Conservation (phyloP, 75 land plant genomes). For the Cunninghamia lanceolata region DNA sequence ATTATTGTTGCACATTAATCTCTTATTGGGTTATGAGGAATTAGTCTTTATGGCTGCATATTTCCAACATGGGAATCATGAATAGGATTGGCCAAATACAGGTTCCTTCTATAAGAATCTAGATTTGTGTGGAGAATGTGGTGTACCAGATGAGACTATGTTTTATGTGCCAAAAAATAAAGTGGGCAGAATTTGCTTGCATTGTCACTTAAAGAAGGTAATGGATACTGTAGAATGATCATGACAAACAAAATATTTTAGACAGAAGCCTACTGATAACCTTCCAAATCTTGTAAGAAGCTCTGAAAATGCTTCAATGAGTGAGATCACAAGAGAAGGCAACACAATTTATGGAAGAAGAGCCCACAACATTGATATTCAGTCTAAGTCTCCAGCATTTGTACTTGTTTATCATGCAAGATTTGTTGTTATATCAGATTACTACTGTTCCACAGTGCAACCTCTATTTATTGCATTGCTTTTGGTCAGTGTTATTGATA, state of each 20-base stretch:
- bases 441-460: constrained; percentile 1
- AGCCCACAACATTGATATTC: too few relatives aligned
- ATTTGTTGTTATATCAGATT: background rate
- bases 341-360: too few relatives aligned
- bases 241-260: background rate
- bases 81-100: too few relatives aligned
- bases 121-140: too few relatives aligned
- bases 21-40: too few relatives aligned
- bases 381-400: background rate
- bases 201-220: background rate
- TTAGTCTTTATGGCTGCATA: too few relatives aligned
- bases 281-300: background rate
- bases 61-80: too few relatives aligned
- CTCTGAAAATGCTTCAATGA: background rate
- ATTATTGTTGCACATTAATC: too few relatives aligned
- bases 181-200: background rate
- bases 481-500: background rate
- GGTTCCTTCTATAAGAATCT: too few relatives aligned
- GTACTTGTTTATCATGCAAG: background rate
- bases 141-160: too few relatives aligned
- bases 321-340: background rate
- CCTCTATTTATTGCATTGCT: background rate
- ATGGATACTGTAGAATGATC: background rate
- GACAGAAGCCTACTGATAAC: background rate
- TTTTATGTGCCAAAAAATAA: too few relatives aligned